Evolutionary conservation across 179 eudicot species (phyloP).

Genomic region (Beta macrorhiza): DNA sequence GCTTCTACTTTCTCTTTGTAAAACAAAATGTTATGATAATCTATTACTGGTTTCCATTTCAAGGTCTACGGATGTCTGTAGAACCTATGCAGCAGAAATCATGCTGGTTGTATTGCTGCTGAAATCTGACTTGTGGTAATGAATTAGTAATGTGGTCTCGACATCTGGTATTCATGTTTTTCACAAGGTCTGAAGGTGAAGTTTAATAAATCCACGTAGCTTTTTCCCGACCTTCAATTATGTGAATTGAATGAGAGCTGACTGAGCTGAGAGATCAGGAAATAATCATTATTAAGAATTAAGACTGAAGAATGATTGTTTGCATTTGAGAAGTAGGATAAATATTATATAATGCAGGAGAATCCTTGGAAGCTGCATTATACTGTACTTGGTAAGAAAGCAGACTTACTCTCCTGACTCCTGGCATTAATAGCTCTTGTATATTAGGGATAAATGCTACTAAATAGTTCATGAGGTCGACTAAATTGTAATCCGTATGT

Average conservation of each 20-base stretch:
- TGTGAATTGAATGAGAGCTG: background rate
- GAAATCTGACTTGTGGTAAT: background rate
- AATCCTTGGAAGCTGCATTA: background rate
- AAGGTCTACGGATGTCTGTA: background rate
- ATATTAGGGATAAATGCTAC: background rate
- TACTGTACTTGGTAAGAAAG: background rate
- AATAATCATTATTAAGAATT: background rate
- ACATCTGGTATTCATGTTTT: background rate
- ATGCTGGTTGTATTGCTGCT: background rate
- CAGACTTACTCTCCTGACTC: background rate
- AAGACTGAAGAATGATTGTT: background rate
- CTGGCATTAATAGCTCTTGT: background rate
- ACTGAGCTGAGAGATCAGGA: background rate
- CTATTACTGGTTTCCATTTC: background rate
- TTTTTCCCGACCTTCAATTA: background rate
- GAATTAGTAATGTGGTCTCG: background rate
- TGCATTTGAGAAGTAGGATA: background rate
- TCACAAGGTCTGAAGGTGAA: background rate
- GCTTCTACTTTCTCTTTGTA: slow-evolving; percentile 11
- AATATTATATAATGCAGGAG: background rate
- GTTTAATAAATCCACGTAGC: background rate
- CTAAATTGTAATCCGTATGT: background rate
- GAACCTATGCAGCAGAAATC: background rate
- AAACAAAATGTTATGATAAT: background rate
- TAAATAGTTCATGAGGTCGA: background rate